These are phyloP conservation scores for Corniculantispora saksenae DNA, from an alignment of 2,329 filamentous ascomycete species.

Conservation along the genomic window DNA sequence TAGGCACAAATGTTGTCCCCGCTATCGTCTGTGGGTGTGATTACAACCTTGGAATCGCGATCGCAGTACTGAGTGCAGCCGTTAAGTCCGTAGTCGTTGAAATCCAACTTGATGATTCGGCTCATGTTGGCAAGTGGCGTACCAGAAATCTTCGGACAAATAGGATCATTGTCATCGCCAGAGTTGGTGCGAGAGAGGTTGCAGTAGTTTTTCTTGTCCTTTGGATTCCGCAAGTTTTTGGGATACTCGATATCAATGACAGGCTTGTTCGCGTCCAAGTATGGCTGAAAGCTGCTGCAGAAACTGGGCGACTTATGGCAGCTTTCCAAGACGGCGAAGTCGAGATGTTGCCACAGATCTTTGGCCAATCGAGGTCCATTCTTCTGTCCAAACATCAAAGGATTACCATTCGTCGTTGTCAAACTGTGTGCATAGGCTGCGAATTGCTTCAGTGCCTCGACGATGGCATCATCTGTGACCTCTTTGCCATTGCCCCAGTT, in stretches of 20 bases:
- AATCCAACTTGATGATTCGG: slow-evolving; percentile 14
- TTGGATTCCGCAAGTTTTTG: not conserved
- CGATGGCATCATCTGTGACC: too few relatives aligned
- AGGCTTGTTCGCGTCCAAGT: slow-evolving; percentile 25
- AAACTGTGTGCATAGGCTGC: too few relatives aligned
- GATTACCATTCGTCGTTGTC: slow-evolving; percentile 19
- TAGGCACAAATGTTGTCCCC: too few relatives aligned
- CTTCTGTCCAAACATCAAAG: slow-evolving; percentile 36
- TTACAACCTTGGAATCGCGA: not conserved
- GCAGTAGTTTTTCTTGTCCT: not conserved
- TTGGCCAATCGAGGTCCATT: slow-evolving; percentile 32
- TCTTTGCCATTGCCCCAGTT: slow-evolving; percentile 9
- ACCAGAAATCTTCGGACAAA: too few relatives aligned
- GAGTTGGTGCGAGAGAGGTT: not conserved
- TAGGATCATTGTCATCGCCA: too few relatives aligned
- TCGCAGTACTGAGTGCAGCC: slow-evolving; percentile 18
- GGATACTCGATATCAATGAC: slow-evolving; percentile 39
- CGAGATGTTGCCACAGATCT: slow-evolving; percentile 29
- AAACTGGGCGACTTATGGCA: slow-evolving; percentile 26
- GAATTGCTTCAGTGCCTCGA: too few relatives aligned
- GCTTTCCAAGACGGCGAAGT: slow-evolving; percentile 39
- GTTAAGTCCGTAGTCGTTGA: slow-evolving; percentile 13
- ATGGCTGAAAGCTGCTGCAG: too few relatives aligned
- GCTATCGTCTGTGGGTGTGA: not conserved
- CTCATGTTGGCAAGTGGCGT: not conserved